A percentile compares a stretch with the other conserved stretches of the same genome.
Conservation (phyloP, 352 stramenopile genomes). For the Pelagophyceae sp. region DNA sequence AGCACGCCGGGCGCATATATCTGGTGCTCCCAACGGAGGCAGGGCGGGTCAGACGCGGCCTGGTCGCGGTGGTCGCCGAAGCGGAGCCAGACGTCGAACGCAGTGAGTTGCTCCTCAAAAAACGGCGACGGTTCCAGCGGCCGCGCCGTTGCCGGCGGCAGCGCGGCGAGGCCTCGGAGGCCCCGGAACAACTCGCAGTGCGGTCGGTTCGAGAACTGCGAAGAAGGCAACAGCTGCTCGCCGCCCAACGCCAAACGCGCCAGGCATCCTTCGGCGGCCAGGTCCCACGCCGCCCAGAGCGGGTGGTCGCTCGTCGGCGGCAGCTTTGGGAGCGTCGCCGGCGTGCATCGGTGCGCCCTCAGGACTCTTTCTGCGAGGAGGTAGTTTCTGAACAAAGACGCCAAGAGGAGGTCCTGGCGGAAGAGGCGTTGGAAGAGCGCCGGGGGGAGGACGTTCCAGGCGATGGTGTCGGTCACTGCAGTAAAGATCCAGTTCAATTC, state of each 20-base stretch:
- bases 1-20: constrained; percentile 1
- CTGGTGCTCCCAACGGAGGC: constrained; percentile 19
- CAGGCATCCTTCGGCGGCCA: constrained; percentile 93
- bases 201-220: no score
- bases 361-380: constrained; percentile 93
- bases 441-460: constrained; percentile 93
- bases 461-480: constrained; percentile 99
- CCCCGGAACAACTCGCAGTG: constrained; percentile 26
- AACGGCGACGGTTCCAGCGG: constrained; percentile 69
- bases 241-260: constrained; percentile 62
- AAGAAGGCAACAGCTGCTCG: no score
- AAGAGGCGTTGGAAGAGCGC: constrained; percentile 96
- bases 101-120: constrained; percentile 94
- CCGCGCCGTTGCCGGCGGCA: neutral
- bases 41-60: no score
- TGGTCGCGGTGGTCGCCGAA: no score
- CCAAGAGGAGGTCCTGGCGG: constrained; percentile 95
- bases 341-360: constrained; percentile 61
- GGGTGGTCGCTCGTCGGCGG: constrained; percentile 89
- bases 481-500: constrained; percentile 99
- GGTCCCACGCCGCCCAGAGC: constrained; percentile 95
- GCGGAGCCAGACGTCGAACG: constrained; percentile 97
- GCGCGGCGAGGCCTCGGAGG: neutral
- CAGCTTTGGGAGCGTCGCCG: constrained; percentile 82
- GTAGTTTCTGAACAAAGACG: constrained; percentile 96